Conservation (phyloP, 768 basidiomycete species). For the Mycena galopus region DNA sequence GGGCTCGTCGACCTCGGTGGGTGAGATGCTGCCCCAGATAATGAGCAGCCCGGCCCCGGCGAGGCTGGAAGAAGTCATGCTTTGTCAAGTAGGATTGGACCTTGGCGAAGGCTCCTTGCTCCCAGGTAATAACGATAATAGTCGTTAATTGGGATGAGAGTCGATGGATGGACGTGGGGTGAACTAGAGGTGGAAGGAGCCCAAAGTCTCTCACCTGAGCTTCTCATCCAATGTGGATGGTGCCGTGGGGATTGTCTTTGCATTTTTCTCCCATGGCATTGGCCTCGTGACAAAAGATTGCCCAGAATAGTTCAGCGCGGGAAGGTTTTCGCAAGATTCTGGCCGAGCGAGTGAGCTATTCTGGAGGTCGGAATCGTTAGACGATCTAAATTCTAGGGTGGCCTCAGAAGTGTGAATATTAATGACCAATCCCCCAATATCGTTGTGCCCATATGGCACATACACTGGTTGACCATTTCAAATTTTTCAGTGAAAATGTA, state of each 20-base stretch:
- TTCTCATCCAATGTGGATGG: conserved; percentile 11
- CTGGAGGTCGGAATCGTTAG: no score
- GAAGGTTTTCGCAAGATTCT: no score
- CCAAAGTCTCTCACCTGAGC: conserved; percentile 22
- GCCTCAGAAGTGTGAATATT: no score
- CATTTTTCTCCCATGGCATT: conserved; percentile 24
- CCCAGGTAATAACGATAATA: conserved; percentile 16
- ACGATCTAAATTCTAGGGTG: no score
- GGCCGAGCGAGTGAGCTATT: no score
- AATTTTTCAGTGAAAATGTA: no score
- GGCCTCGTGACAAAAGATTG: conserved; percentile 27
- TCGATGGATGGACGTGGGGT: conserved; percentile 19
- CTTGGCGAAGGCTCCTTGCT: background rate
- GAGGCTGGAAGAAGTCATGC: conserved; percentile 27
- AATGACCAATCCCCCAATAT: no score
- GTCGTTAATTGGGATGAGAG: conserved; percentile 21
- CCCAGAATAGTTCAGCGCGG: conserved; percentile 14
- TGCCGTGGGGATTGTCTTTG: conserved; percentile 16
- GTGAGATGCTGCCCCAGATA: conserved; percentile 27
- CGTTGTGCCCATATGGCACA: no score
- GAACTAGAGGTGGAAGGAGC: conserved; percentile 18
- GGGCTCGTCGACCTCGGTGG: conserved; percentile 25
- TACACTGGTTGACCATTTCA: no score
- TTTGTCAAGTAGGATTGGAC: no score
- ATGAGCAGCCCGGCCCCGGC: conserved; percentile 22